These are phyloP conservation scores for Pyrenochaeta sp. DNA, from an alignment of 2,329 filamentous ascomycete species.

Conservation along the genomic window DNA sequence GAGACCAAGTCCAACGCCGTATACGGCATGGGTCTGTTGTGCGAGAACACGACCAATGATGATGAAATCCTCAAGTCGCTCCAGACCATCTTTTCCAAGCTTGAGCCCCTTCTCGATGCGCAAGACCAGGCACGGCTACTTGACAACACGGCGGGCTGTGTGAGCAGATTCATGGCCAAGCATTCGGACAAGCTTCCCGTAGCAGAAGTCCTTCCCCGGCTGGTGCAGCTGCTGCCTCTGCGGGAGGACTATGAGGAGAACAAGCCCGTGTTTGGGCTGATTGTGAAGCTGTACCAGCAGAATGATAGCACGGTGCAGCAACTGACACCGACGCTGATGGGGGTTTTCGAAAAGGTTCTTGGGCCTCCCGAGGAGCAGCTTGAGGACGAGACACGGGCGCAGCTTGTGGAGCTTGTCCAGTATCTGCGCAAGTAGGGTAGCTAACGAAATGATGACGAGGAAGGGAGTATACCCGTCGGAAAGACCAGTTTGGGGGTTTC, in stretches of 20 bases:
- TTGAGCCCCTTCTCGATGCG: slow-evolving; percentile 83
- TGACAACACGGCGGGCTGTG: slow-evolving; percentile 92
- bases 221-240: slow-evolving; percentile 81
- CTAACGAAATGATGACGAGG: too few species aligned
- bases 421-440: slow-evolving; percentile 55
- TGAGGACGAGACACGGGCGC: slow-evolving; percentile 71
- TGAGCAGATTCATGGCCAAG: slow-evolving; percentile 89
- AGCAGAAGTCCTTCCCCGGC: slow-evolving; percentile 78
- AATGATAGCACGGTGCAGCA: slow-evolving; percentile 73
- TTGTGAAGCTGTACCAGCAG: slow-evolving; percentile 81
- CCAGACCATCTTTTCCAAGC: slow-evolving; percentile 78
- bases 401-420: slow-evolving; percentile 70
- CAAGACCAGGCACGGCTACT: slow-evolving; percentile 81
- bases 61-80: slow-evolving; percentile 78
- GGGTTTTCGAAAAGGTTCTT: slow-evolving; percentile 76
- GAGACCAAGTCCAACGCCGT: slow-evolving; percentile 96
- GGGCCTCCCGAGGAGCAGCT: slow-evolving; percentile 77
- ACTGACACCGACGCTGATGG: slow-evolving; percentile 73
- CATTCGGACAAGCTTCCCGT: slow-evolving; percentile 85
- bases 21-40: slow-evolving; percentile 85
- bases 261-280: slow-evolving; percentile 88
- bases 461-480: slow-evolving; percentile 36
- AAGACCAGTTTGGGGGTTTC: slow-evolving; percentile 21
- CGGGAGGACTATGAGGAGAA: slow-evolving; percentile 98
- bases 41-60: slow-evolving; percentile 78